Evolutionary conservation across 2,329 filamentous ascomycete genomes (phyloP).

Genomic region (Stachybotrys chartarum): DNA sequence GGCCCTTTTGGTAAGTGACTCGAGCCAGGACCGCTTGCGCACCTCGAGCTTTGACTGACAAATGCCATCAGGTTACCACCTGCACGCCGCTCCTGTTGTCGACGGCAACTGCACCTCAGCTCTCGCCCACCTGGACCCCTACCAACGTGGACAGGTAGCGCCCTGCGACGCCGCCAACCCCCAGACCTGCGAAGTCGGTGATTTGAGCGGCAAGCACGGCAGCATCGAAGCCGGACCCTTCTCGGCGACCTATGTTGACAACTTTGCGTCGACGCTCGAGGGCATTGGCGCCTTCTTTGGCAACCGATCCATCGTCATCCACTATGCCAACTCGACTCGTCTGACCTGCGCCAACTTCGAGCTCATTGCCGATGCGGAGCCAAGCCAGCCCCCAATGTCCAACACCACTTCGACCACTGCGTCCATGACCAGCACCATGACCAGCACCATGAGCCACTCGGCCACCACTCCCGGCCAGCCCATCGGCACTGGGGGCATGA

Average conservation of each 20-base stretch:
- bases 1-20: constrained; percentile 52
- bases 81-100: constrained; percentile 56
- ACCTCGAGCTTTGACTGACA: constrained; percentile 2
- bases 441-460: neutral
- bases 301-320: constrained; percentile 57
- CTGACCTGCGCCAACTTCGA: constrained; percentile 59
- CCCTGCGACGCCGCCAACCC: constrained; percentile 51
- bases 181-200: constrained; percentile 66
- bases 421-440: neutral
- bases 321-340: constrained; percentile 57
- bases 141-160: constrained; percentile 52
- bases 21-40: neutral
- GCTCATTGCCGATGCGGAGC: constrained; percentile 4
- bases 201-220: constrained; percentile 69
- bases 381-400: constrained; percentile 5
- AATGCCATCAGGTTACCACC: constrained; percentile 55
- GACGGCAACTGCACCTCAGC: constrained; percentile 67
- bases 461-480: neutral
- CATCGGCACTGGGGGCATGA: neutral
- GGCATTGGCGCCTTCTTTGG: constrained; percentile 53
- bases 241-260: constrained; percentile 44
- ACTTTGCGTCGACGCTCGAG: constrained; percentile 46
- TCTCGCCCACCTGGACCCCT: constrained; percentile 65
- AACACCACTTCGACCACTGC: constrained; percentile 8
- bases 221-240: constrained; percentile 46